Conservation (phyloP, 1,284 basidiomycete species). For the Fomitopsis palustris region DNA sequence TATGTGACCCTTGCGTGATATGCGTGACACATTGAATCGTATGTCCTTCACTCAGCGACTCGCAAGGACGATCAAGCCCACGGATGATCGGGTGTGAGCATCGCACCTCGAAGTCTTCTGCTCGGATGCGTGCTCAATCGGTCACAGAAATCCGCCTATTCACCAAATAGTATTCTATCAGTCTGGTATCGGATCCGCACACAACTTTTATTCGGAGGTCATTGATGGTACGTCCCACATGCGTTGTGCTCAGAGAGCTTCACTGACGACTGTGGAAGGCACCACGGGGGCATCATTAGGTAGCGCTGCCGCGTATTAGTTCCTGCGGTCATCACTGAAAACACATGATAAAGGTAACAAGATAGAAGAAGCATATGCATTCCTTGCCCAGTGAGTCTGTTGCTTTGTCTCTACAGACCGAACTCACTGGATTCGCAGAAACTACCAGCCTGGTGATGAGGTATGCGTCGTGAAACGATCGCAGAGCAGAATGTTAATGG, state of each 20-base stretch:
- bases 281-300: slow-evolving; percentile 56
- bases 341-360: slow-evolving; percentile 46
- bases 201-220: slow-evolving; percentile 49
- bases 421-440: slow-evolving; percentile 36
- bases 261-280: slow-evolving; percentile 32
- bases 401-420: neutral
- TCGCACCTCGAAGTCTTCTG: too few relatives aligned
- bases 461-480: slow-evolving; percentile 27
- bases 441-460: slow-evolving; percentile 67
- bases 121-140: neutral
- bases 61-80: slow-evolving; percentile 52
- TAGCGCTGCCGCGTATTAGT: slow-evolving; percentile 20
- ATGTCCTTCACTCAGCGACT: slow-evolving; percentile 30
- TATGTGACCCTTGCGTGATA: neutral
- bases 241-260: neutral
- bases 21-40: too few relatives aligned
- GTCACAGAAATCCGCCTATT: slow-evolving; percentile 38
- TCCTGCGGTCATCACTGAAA: neutral
- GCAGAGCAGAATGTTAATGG: too few relatives aligned
- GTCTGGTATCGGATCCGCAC: slow-evolving; percentile 59
- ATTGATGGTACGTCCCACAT: slow-evolving; percentile 25
- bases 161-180: slow-evolving; percentile 71
- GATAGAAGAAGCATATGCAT: slow-evolving; percentile 69
- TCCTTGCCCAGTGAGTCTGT: slow-evolving; percentile 64
- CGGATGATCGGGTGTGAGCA: slow-evolving; percentile 48